phyloP scores from a whole-genome alignment of 1,139 yeast species.

The Yamadazyma aaseri region DNA sequence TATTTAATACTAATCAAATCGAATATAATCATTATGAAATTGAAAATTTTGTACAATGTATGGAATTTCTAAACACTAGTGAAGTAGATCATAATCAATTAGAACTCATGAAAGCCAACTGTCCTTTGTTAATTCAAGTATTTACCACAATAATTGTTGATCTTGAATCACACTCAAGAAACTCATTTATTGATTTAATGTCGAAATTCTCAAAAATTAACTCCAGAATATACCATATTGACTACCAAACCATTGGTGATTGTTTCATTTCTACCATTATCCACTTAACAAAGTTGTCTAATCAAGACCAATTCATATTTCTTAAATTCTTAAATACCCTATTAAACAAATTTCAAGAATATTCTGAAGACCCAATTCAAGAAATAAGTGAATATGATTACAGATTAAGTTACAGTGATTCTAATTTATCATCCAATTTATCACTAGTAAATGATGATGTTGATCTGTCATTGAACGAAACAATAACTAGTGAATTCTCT shows the following conservation, averaged over 20 bases:
- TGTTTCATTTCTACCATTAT: conserved; percentile 6
- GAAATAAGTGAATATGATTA: conserved; percentile 7
- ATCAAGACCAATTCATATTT: conserved; percentile 4
- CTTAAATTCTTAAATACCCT: conserved; percentile 9
- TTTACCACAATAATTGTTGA: conserved; percentile 6
- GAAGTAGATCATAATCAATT: background rate
- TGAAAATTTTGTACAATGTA: background rate
- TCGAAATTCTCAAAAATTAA: conserved; percentile 9
- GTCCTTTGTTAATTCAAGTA: conserved; percentile 4
- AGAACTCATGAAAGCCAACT: conserved; percentile 1
- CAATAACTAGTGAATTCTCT: too few relatives aligned
- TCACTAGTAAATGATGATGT: conserved; percentile 9
- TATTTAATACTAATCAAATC: conserved; percentile 1
- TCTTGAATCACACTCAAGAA: background rate
- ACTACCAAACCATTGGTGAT: conserved; percentile 8
- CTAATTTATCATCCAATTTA: conserved; percentile 8
- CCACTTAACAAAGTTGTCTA: background rate
- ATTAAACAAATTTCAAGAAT: conserved; percentile 4
- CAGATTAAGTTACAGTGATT: conserved; percentile 11
- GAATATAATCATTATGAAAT: background rate
- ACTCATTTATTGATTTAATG: conserved; percentile 3
- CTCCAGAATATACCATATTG: conserved; percentile 8
- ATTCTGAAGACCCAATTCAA: conserved; percentile 7
- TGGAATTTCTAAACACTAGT: background rate
- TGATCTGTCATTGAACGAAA: conserved; percentile 8